Evolutionary conservation across 768 basidiomycete genomes (phyloP), one percentile per base, ranked within the genome.

Genomic region (Naganishia onofrii): DNA sequence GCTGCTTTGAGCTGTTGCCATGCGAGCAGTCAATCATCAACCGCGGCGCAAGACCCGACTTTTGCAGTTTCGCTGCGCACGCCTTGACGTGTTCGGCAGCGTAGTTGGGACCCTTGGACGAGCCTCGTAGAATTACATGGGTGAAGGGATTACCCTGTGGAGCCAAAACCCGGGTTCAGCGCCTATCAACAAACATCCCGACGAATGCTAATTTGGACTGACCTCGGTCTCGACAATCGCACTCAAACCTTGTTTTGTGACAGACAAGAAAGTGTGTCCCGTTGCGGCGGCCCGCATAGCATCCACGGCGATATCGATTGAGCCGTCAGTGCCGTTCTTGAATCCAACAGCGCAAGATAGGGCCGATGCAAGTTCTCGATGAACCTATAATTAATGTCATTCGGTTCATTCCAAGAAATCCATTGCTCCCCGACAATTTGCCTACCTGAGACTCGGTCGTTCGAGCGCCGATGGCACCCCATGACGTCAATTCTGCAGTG

Each of bases 241-340:
- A n/a, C 93, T 93, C 42, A 97, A 88, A 23, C 85, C 74, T 42
- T 82, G 80, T 64, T 80, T 77, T 70, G 83, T 84, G 60, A 85
- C 82, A 69, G 84, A 94, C 89, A 98, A 92, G 85, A 98, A 98
- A 38, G 92, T 90, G 81, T 98, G 95, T 4, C 93, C 91, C 79
- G 93, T 90, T 3, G 89, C 90, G 15, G 92, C 87, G 0, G 92
- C 89, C 71, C 88, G 87, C 94, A 98, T 97, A 19, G 95, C 96
- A 81, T 99, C 96, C 68, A 98, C 90, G 2, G 95, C 95, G 42
- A 98, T 92, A 0, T 86, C 83, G 58, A 97, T 88, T 71, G 80
- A 78, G 67, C 96, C 96, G 80, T 98, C 95, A 3, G 96, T 99
- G 66, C 96, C 95, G 80, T 99, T 99, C 83, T 99, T 99, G 88